Base-by-base conservation (phyloP, 768 basidiomycete genomes). In the Russula griseocarnosa region DNA sequence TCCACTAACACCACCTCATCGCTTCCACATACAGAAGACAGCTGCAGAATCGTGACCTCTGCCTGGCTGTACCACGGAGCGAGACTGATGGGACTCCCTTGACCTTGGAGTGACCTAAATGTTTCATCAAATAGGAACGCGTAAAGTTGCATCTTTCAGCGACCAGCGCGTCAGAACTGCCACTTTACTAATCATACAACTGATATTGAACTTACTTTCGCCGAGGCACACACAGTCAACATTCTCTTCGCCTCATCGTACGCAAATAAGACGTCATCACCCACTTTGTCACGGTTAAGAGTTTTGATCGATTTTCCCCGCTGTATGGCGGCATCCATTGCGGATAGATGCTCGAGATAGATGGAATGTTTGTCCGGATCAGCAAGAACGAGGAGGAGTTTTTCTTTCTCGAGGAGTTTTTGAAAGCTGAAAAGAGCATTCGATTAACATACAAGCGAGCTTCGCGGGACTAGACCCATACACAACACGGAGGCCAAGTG, bases 1-100 rank as follows among this genome's bases (percentile, higher is more conserved):
- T 86, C 85, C 2, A 85, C 72, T 0, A 86, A 67, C 0, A 81
- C 66, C 4, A 86, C 58, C 55, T 86, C 85, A 62, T 86, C 84
- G 30, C 69, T 78, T 5, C 82, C 81, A 36, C 71, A 72, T 0
- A 83, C 74, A 61, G 83, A 83, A 46, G 77, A 75, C 3, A 79
- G 71, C 18, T 74, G 73, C 0, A 51, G 60, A 26, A 85, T 74
- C 5, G 58, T 55, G 0, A 64, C n/a, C 3, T 62, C 67, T 0
- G 68, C 62, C 20, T 55, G 54, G 11, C 67, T 24, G 62, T 82
- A 84, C 83, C 83, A 86, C 0, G 65, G 55, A 5, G 63, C 65
- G 3, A 86, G 73, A 34, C 77, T 74, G 9, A 80, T 71, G 0
- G 76, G 54, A 13, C 71, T 76, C 1, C 82, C 83, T 54, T 71